phyloP scores from a whole-genome alignment of 345 rosid genomes.

The Ricinus communis region DNA sequence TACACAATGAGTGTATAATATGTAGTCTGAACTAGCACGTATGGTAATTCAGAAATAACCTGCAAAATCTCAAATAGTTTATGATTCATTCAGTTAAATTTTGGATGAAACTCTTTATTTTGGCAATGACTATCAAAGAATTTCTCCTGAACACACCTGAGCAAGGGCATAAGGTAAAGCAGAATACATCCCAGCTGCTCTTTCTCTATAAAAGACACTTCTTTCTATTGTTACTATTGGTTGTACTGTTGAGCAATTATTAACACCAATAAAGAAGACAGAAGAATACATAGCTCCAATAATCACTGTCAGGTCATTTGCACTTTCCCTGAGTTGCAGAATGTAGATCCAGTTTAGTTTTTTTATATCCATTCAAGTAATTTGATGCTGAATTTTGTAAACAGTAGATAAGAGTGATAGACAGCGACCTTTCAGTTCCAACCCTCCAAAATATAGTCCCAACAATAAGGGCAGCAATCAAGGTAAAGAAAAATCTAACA shows the following conservation, averaged over 20 bases:
- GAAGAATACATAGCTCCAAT: slow-evolving; percentile 53
- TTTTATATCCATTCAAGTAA: no score
- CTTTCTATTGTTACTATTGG: slow-evolving; percentile 56
- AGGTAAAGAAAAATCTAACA: slow-evolving; percentile 42
- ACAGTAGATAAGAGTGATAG: background rate
- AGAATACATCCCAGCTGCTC: slow-evolving; percentile 59
- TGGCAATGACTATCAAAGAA: background rate
- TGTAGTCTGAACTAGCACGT: slow-evolving; percentile 57
- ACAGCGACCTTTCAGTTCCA: slow-evolving; percentile 38
- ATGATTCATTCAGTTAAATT: background rate
- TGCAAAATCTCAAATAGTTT: slow-evolving; percentile 30
- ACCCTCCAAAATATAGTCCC: slow-evolving; percentile 51
- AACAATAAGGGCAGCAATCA: slow-evolving; percentile 35
- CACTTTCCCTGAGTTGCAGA: slow-evolving; percentile 25
- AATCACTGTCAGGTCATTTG: slow-evolving; percentile 41
- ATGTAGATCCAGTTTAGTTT: background rate
- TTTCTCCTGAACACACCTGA: slow-evolving; percentile 37
- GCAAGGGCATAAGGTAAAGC: slow-evolving; percentile 56
- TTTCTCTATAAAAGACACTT: slow-evolving; percentile 62
- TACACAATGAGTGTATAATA: slow-evolving; percentile 66
- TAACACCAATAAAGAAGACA: slow-evolving; percentile 47
- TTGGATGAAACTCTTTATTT: no score
- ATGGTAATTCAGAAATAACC: slow-evolving; percentile 74
- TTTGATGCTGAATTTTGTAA: background rate
- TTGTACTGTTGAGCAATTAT: slow-evolving; percentile 47